phyloP scores from a whole-genome alignment of 176 grass and related monocot genomes.

The Echinochloa phyllopogon region DNA sequence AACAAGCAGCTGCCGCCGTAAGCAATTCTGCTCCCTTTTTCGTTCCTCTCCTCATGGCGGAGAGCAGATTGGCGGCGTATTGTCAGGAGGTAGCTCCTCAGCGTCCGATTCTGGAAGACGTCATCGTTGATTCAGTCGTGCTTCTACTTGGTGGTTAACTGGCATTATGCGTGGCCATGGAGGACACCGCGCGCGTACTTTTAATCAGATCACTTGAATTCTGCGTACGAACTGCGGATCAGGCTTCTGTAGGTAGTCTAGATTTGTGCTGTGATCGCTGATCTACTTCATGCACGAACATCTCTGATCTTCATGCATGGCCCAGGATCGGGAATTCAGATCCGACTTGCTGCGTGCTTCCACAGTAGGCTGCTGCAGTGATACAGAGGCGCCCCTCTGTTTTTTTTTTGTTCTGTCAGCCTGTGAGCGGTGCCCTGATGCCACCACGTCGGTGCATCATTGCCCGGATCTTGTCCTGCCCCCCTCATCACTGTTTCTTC shows the following conservation, averaged over 20 bases:
- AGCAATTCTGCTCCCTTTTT: slow-evolving; percentile 7
- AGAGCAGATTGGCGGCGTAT: neutral
- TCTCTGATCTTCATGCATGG: no score
- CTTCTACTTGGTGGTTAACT: neutral
- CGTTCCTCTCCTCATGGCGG: slow-evolving; percentile 18
- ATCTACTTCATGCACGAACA: neutral
- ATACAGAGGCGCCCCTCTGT: neutral
- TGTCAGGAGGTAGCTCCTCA: neutral
- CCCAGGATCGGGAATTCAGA: neutral
- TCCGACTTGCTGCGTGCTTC: neutral
- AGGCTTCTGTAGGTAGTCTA: neutral
- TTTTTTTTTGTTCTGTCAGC: neutral
- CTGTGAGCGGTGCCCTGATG: neutral
- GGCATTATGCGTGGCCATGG: slow-evolving; percentile 7
- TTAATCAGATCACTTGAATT: neutral
- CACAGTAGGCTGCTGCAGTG: neutral
- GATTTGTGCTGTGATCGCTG: neutral
- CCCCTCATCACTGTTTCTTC: slow-evolving; percentile 35
- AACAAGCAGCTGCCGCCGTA: slow-evolving; percentile 16
- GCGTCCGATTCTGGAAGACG: slow-evolving; percentile 14
- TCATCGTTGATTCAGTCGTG: neutral
- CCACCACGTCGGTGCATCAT: slow-evolving; percentile 27
- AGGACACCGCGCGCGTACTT: neutral
- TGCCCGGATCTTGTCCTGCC: slow-evolving; percentile 53
- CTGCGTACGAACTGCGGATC: neutral